Base-by-base conservation (phyloP, 2,329 filamentous ascomycete species). In the Ophiobolus disseminans region DNA sequence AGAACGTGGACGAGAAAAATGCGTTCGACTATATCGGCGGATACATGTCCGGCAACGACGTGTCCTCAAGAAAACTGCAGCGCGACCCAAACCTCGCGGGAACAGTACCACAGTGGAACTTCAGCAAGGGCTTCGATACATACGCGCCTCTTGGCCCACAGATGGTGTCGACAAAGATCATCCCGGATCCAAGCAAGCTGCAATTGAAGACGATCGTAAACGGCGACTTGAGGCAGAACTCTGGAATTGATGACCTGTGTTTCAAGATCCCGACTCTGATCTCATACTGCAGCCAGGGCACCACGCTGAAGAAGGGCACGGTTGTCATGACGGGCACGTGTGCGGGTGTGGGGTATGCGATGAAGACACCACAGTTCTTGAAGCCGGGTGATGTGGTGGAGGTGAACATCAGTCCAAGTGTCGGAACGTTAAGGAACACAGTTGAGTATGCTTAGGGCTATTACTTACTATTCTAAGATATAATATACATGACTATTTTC, bases 41-140 rank as follows among this genome's bases (percentile, higher is more conserved):
- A 5, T 85, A 83, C 60, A 78, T 79, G 0, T 70, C 68, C 22
- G 80, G 80, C 22, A 85, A 86, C 54, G 82, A 85, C 54, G 72
- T 86, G 1, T 80, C 78, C 0, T 75, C 76, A 0, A 76, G 82
- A 0, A 81, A 82, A 51, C 69, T 78, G 25, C 82, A 85, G 53
- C 69, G 78, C 3, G 77, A 83, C 16, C 76, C 79, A 0, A 65
- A 63, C 0, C 68, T 76, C 2, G 81, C 81, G 0, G 81, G 81
- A 0, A 73, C 68, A 0, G 78, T 84, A 0, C 82, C 81, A 0
- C 82, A 85, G 59, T 84, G 80, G 78, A 76, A 78, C 0, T 85
- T 83, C 53, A 77, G 74, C 13, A 84, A 85, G 55, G 79, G 80
- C 0, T 85, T 85, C 44, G 81, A 85, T 53, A 81, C 75, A 0